Evolutionary conservation across 352 stramenopile species (phyloP).

Genomic region (Phytophthora ramorum): DNA sequence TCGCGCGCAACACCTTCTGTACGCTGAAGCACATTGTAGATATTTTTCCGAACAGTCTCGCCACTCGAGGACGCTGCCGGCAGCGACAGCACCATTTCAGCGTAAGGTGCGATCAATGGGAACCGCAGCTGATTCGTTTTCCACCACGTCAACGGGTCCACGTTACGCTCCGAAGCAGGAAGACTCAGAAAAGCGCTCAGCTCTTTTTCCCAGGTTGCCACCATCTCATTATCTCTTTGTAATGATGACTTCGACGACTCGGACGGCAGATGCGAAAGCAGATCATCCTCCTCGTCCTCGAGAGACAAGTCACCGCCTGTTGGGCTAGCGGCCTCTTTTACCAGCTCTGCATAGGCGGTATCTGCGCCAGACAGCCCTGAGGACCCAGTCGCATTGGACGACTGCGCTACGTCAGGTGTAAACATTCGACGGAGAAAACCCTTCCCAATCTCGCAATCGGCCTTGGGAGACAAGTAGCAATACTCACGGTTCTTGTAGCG

Average conservation of each 20-base stretch:
- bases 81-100: slow-evolving; percentile 77
- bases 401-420: slow-evolving; percentile 36
- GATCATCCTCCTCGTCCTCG: slow-evolving; percentile 77
- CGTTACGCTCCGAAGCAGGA: slow-evolving; percentile 75
- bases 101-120: slow-evolving; percentile 76
- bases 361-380: slow-evolving; percentile 22
- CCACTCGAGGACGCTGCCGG: slow-evolving; percentile 70
- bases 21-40: slow-evolving; percentile 65
- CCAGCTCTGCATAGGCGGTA: slow-evolving; percentile 35
- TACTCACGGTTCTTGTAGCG: slow-evolving; percentile 86
- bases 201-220: slow-evolving; percentile 80
- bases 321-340: slow-evolving; percentile 28
- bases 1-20: slow-evolving; percentile 56
- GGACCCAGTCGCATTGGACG: slow-evolving; percentile 18
- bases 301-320: slow-evolving; percentile 30
- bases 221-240: slow-evolving; percentile 54
- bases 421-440: slow-evolving; percentile 66
- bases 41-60: slow-evolving; percentile 52
- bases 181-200: slow-evolving; percentile 77
- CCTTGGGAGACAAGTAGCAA: slow-evolving; percentile 68
- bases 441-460: slow-evolving; percentile 64
- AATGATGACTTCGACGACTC: slow-evolving; percentile 58
- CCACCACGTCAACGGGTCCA: slow-evolving; percentile 80
- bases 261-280: slow-evolving; percentile 73
- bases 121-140: slow-evolving; percentile 83